Base-by-base conservation (phyloP, 805 yeast genomes). In the Ogataea kodamae region DNA sequence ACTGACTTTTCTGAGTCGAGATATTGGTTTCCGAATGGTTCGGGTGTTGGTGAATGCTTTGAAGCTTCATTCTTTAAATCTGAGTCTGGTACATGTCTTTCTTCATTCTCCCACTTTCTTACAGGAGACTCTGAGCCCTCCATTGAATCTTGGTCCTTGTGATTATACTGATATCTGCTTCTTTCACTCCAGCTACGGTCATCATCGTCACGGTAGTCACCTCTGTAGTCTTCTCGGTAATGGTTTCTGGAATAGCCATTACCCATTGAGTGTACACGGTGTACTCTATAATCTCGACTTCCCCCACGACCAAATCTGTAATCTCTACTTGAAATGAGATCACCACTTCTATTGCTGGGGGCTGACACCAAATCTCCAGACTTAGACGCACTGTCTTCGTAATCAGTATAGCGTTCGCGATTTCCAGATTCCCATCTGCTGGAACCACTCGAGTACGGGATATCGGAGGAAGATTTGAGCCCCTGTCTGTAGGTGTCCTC, bases 351-450 rank as follows among this genome's bases (percentile, higher is more conserved):
- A 29, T 48, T 49, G 33, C 21, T 37, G 9, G 50, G 32, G 13
- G 45, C 49, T 6, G 45, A 41, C 7, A 42, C 37, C 15, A 45
- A 19, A 33, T 49, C 54, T 8, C 52, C 52, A 2, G 50, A 42
- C 16, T 43, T 41, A 6, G 40, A 37, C 6, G 38, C 20, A n/a
- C 45, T 46, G 21, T 48, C 44, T n/a, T 32, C 37, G 14, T 28
- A 23, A n/a, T 15, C 15, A 16, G 11, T 26, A 19, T 35, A 35
- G 3, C 47, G 36, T 13, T 49, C 51, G 19, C 45, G 33, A 18
- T 28, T 19, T 5, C 25, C 26, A 13, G 30, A 31, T 18, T 25
- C 33, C 20, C 45, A 38, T 17, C 31, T 25, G 11, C 43, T 22
- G 24, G 44, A 30, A 9, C 35, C 28, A 6, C 37, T 37, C 6